Evolutionary conservation across 2,329 filamentous ascomycete genomes (phyloP), one percentile per base, ranked within the genome.

Genomic region (Sclerotinia borealis): DNA sequence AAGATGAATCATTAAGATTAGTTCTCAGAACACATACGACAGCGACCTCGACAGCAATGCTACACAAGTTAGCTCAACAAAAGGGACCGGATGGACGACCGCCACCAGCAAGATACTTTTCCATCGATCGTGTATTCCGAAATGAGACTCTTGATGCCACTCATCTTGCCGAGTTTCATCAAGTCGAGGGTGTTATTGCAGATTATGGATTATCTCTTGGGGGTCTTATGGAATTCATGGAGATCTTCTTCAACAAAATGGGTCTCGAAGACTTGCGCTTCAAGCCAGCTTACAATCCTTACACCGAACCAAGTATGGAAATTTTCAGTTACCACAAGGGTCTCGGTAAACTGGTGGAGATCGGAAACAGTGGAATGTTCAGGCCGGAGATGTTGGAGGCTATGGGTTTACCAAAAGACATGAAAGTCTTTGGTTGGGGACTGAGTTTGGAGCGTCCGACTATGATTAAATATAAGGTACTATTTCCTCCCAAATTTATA

Each of bases 301-400:
- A 96, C 81, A 96, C 92, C 34, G 95, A 99, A 79, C 93, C 95
- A 36, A 90, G 89, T 75, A 96, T 99, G 92, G 95, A 99, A 78
- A 96, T 99, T 69, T 99, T 98, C 79, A 92, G 91, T 69, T 98
- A 89, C 81, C 95, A 98, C 81, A 85, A 89, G 72, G 93, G 92
- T 4, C 80, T 97, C 56, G 85, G 85, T 72, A 96, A 96, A 81
- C 89, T 96, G 79, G 91, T 98, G 31, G 95, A 98, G 80, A 98
- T 98, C 75, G 95, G 95, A 65, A 98, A 99, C 80, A 93, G 89
- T 71, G 95, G 95, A 68, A 98, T 99, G 93, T 99, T 99, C 86
- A 84, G 95, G 69, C 93, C 95, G 1, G 95, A 99, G 79, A 97
- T 98, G 93, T 78, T 97, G 73, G 90, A 96, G 78, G 82, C 92